phyloP scores from a whole-genome alignment of 352 stramenopile genomes.

The Globisporangium mamillatum region DNA sequence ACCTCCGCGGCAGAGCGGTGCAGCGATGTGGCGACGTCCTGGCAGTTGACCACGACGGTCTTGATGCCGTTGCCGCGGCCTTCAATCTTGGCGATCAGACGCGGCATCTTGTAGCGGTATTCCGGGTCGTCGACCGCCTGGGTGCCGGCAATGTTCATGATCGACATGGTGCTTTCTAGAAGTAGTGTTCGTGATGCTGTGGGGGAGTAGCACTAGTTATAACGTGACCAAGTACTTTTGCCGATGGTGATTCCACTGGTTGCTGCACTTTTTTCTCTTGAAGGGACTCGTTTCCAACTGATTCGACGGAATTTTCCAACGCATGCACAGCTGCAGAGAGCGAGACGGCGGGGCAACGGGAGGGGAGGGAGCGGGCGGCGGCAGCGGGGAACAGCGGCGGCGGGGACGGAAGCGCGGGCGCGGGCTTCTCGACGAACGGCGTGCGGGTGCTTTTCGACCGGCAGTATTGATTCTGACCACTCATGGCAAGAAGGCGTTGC shows the following conservation, averaged over 20 bases:
- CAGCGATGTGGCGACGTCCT: constrained; percentile 91
- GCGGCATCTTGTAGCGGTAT: constrained; percentile 99
- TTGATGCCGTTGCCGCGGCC: constrained; percentile 99
- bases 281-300: constrained; percentile 75
- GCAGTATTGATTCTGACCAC: constrained; percentile 9
- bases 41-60: constrained; percentile 98
- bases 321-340: constrained; percentile 74
- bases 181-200: neutral
- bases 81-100: constrained; percentile 96
- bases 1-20: constrained; percentile 95
- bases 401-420: neutral
- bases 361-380: neutral
- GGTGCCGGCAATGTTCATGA: constrained; percentile 91
- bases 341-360: constrained; percentile 11
- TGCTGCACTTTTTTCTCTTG: constrained; percentile 72
- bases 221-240: constrained; percentile 36
- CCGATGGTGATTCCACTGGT: constrained; percentile 23
- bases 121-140: constrained; percentile 90
- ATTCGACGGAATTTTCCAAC: constrained; percentile 80
- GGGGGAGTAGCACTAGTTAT: constrained; percentile 14
- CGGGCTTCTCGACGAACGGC: neutral
- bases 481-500: neutral
- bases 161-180: constrained; percentile 53
- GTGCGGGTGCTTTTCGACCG: constrained; percentile 12
- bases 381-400: neutral